Percentiles rank a stretch among this genome's conserved stretches.
phyloP scores from a whole-genome alignment of 306 rosid species.

The barrel medic (Medicago truncatula) region MtrunA17r5.0-ANR NC_053044.1:12550501-12551000 shows the following conservation, averaged over 20 bases:
- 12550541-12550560: too few relatives aligned
- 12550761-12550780: slow-evolving; percentile 38
- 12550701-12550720: slow-evolving; percentile 31
- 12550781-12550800: slow-evolving; percentile 41
- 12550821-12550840: slow-evolving; percentile 54
- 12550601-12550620: slow-evolving; percentile 57
- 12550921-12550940: slow-evolving; percentile 50
- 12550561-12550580: too few relatives aligned
- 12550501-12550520: too few relatives aligned
- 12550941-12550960: slow-evolving; percentile 51
- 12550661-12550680: slow-evolving; percentile 47
- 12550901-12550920: slow-evolving; percentile 54
- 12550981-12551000: too few relatives aligned
- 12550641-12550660: slow-evolving; percentile 37
- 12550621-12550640: slow-evolving; percentile 44
- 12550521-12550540: too few relatives aligned
- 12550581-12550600: too few relatives aligned
- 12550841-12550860: slow-evolving; percentile 53
- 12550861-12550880: slow-evolving; percentile 33
- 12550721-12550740: slow-evolving; percentile 32
- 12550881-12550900: slow-evolving; percentile 43
- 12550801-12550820: too few relatives aligned
- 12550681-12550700: slow-evolving; percentile 30
- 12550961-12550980: slow-evolving; percentile 47
- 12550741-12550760: slow-evolving; percentile 33